These are phyloP conservation scores for Boletus rubescentipes DNA, from an alignment of 768 basidiomycete genomes.

Conservation along the genomic window DNA sequence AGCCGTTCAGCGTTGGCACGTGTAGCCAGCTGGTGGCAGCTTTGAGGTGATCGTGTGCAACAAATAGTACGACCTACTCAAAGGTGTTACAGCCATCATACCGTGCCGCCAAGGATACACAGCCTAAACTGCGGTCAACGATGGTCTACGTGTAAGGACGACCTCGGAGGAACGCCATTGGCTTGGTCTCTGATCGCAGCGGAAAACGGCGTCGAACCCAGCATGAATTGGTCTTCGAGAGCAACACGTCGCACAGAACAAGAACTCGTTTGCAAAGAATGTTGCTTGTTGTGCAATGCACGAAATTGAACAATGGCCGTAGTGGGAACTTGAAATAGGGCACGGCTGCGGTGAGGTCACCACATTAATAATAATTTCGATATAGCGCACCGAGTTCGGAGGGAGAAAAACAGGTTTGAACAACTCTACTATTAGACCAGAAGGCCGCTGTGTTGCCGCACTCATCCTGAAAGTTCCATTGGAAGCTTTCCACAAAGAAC, in stretches of 20 bases:
- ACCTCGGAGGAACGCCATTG: not conserved
- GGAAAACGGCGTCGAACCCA: not conserved
- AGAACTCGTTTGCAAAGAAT: slow-evolving; percentile 1
- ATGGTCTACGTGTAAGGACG: not conserved
- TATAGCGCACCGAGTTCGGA: not conserved
- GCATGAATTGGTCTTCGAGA: not conserved
- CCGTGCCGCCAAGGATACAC: slow-evolving; percentile 9
- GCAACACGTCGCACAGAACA: not conserved
- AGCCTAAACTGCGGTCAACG: slow-evolving; percentile 15
- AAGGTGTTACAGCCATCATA: slow-evolving; percentile 9
- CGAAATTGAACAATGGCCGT: not conserved
- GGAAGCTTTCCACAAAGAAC: slow-evolving; percentile 21
- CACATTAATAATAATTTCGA: not conserved
- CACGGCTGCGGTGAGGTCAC: slow-evolving; percentile 11
- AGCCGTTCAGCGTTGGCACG: slow-evolving; percentile 4
- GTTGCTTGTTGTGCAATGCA: not conserved
- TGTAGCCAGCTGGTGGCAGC: slow-evolving; percentile 13
- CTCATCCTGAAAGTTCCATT: slow-evolving; percentile 19
- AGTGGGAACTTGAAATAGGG: not conserved
- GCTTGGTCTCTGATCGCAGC: not conserved
- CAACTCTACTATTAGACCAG: too few species aligned
- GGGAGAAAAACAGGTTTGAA: not conserved
- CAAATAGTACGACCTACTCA: not conserved
- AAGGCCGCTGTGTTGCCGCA: slow-evolving; percentile 9
- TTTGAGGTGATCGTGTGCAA: slow-evolving; percentile 9